Base-by-base conservation (phyloP, 345 rosid genomes). In the Salix caprea region DNA sequence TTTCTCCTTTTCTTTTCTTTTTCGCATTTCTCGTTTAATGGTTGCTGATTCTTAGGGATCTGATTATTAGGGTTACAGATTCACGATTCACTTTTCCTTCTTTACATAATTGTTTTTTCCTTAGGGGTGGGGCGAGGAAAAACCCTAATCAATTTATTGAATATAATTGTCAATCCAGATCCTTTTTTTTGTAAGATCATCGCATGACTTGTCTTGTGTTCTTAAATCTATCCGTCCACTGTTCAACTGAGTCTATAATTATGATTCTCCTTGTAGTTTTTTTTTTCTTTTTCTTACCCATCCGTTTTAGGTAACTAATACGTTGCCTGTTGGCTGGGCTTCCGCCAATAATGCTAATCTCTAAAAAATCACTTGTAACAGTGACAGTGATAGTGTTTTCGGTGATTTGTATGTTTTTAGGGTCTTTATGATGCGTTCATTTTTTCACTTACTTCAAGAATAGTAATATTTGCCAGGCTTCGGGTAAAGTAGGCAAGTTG, bases 21-120 rank as follows among this genome's bases (percentile, higher is more conserved):
- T 12, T 52, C 3, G 16, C 70, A 7, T 21, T 15, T 36, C 19
- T 16, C 36, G 19, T 1, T 30, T 60, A 26, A 15, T 18, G 13
- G 48, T n/a, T 64, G 67, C 74, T 40, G 30, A 37, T 21, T 24
- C 52, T 37, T 74, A 28, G 67, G 48, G 76, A 77, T 76, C 74
- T 75, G 34, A 18, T 19, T 37, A 72, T 78, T 83, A 74, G 87
- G 87, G 83, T 85, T 86, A 85, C 79, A 21, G 83, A 76, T 82
- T 82, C 68, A 76, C 39, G 77, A 80, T 74, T 78, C 81, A 16
- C 28, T 50, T 70, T 69, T 23, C 2, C 18, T 61, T 37, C 6
- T 39, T 37, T 37, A 5, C 16, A 9, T n/a, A 58, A 23, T 58
- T 32, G 60, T 44, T 48, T 65, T 5, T 16, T 32, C 1, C 1